Conservation (phyloP, 495 filamentous ascomycete genomes). For the Penicillium roqueforti region DNA sequence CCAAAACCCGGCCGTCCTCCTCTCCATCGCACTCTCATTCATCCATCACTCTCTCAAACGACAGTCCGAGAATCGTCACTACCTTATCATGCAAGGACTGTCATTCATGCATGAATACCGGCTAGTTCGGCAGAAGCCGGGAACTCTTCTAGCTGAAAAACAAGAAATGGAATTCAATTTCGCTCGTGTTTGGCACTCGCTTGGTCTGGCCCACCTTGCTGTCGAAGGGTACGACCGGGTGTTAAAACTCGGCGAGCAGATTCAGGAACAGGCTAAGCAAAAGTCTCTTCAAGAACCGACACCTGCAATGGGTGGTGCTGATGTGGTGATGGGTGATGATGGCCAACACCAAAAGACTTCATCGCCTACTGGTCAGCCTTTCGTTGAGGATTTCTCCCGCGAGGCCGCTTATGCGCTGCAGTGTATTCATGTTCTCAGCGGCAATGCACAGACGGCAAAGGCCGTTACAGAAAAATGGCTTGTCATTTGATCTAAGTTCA, state of each 20-base stretch:
- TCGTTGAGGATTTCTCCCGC: constrained; percentile 57
- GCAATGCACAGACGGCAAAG: constrained; percentile 53
- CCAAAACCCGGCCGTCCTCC: constrained; percentile 68
- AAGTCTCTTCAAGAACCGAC: constrained; percentile 13
- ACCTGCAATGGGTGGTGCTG: constrained; percentile 7
- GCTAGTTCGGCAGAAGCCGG: constrained; percentile 43
- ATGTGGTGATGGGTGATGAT: constrained; percentile 30
- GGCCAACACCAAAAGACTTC: constrained; percentile 1
- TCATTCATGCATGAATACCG: constrained; percentile 78
- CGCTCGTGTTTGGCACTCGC: constrained; percentile 71
- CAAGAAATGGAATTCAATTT: constrained; percentile 92
- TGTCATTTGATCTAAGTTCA: constrained; percentile 37
- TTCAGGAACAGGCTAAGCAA: constrained; percentile 25
- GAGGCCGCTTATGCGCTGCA: constrained; percentile 79
- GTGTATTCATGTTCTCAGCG: constrained; percentile 59
- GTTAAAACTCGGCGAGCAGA: constrained; percentile 42
- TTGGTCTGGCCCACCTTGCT: constrained; percentile 76
- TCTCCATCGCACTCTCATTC: constrained; percentile 66
- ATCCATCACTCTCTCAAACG: constrained; percentile 83
- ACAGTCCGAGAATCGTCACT: constrained; percentile 84
- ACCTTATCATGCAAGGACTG: constrained; percentile 76
- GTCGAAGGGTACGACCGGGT: constrained; percentile 67
- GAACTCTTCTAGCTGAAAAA: constrained; percentile 41
- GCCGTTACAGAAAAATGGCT: constrained; percentile 56
- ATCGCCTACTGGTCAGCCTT: constrained; percentile 15